Conservation (phyloP, 345 rosid genomes). For the Raphanus raphanistrum region DNA sequence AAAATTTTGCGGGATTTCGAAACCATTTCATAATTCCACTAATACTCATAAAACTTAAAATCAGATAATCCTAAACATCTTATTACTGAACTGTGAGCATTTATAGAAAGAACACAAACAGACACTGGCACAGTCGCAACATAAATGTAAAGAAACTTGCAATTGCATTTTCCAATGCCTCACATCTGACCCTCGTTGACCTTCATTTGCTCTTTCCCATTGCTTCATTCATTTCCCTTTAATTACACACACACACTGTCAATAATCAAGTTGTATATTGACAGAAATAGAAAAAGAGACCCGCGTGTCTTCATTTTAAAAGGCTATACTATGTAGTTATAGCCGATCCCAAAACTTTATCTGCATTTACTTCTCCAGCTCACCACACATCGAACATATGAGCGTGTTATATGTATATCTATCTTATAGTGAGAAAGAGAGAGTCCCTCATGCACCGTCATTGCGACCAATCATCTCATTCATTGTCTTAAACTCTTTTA, state of each 20-base stretch:
- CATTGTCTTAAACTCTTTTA: conserved; percentile 27
- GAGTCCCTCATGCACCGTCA: conserved; percentile 33
- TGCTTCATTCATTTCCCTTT: conserved; percentile 11
- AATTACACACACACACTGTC: conserved; percentile 5
- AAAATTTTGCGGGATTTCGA: not conserved
- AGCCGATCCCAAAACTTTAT: conserved; percentile 13
- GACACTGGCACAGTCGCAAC: conserved; percentile 17
- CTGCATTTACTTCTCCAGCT: conserved; percentile 32
- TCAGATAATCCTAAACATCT: not conserved
- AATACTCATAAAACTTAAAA: not conserved
- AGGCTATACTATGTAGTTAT: not conserved
- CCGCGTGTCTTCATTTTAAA: conserved; percentile 18
- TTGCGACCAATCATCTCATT: conserved; percentile 22
- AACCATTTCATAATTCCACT: not conserved
- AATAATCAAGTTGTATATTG: not conserved
- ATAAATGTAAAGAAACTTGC: conserved; percentile 24
- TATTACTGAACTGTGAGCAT: not conserved
- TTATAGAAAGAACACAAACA: not conserved
- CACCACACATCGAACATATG: conserved; percentile 12
- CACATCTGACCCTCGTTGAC: conserved; percentile 32
- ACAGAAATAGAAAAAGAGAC: not conserved
- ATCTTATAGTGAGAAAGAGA: conserved; percentile 1
- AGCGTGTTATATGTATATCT: not conserved
- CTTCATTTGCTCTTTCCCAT: conserved; percentile 26
- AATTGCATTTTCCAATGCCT: conserved; percentile 25